Conservation (phyloP, 306 rosid species). For the Lathyrus sativus region DNA sequence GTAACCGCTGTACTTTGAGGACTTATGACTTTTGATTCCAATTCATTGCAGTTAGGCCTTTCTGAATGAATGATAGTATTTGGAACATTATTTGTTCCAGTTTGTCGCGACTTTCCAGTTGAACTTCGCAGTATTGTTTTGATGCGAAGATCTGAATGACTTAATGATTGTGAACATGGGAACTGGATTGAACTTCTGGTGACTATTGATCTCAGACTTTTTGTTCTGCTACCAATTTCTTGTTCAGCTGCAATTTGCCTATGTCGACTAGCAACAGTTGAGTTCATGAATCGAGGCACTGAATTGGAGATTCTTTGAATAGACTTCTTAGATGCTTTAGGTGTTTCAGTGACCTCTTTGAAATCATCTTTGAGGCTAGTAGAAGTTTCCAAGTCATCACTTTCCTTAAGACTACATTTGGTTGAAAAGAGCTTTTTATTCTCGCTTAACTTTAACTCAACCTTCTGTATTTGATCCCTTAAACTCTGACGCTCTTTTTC, state of each 20-base stretch:
- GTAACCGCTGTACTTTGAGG: conserved; percentile 55
- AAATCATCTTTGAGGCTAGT: conserved; percentile 47
- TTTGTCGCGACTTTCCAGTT: conserved; percentile 54
- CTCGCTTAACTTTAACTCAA: conserved; percentile 52
- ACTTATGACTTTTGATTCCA: conserved; percentile 44
- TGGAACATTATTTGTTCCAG: conserved; percentile 47
- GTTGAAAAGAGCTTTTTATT: conserved; percentile 51
- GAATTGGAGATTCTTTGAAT: conserved; percentile 50
- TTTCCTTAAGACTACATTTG: conserved; percentile 42
- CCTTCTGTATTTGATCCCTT: conserved; percentile 55
- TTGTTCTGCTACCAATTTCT: conserved; percentile 48
- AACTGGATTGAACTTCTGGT: conserved; percentile 69
- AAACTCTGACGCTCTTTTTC: conserved; percentile 57
- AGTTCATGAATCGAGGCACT: conserved; percentile 89
- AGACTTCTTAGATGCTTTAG: conserved; percentile 48
- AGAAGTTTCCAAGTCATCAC: conserved; percentile 36
- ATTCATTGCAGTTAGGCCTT: conserved; percentile 58
- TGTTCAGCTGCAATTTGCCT: conserved; percentile 66
- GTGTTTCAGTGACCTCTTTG: conserved; percentile 52
- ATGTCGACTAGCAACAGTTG: conserved; percentile 91
- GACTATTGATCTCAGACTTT: conserved; percentile 49
- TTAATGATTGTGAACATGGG: conserved; percentile 72
- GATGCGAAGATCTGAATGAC: conserved; percentile 62
- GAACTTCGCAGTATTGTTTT: conserved; percentile 57
- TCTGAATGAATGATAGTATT: conserved; percentile 41